Evolutionary conservation across 2,329 filamentous ascomycete genomes (phyloP), one percentile per base, ranked within the genome.

Genomic region (Colletotrichum musicola): DNA sequence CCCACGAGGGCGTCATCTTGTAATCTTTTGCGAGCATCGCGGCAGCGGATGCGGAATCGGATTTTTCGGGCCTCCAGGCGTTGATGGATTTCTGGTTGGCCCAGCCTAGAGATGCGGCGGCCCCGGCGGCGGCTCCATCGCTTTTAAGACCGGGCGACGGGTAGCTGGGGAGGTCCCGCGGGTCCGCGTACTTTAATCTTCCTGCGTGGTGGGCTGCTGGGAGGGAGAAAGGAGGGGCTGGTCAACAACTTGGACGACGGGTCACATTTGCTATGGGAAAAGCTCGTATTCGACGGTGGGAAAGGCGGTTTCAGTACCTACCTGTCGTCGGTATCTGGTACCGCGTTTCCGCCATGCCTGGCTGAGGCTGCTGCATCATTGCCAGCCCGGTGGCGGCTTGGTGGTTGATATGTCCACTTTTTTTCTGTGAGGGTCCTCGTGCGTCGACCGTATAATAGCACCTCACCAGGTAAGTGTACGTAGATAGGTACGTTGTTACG

Each of bases 41-140:
- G 18, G 66, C 82, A 49, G 82, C 77, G 58, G 80, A 82, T 25
- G 88, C 77, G 77, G 85, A 85, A 81, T 85, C 77, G 3, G 78
- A 86, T 51, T 85, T 85, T 71, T 89, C 85, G 18, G 90, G 89
- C 75, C 88, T 91, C 90, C 90, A 92, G 76, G 84, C 82, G 77
- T 92, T 86, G 58, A 90, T 82, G 3, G 88, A 78, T 75, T 89
- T 92, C 73, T 89, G 88, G 75, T 89, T 92, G 56, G 88, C 85
- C 84, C 93, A 92, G 58, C 93, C 93, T 53, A 95, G 82, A 59
- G 86, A 88, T 47, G 93, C 93, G 62, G 93, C 94, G 63, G 92
- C 89, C 72, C 91, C 88, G 69, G 93, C 93, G 64, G 93, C 93
- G 59, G 85, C 83, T 73, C 81, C 83, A 73, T 86, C 83, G 51